Base-by-base conservation (phyloP, 129 eudicot genomes). In the Tanacetum coccineum region DNA sequence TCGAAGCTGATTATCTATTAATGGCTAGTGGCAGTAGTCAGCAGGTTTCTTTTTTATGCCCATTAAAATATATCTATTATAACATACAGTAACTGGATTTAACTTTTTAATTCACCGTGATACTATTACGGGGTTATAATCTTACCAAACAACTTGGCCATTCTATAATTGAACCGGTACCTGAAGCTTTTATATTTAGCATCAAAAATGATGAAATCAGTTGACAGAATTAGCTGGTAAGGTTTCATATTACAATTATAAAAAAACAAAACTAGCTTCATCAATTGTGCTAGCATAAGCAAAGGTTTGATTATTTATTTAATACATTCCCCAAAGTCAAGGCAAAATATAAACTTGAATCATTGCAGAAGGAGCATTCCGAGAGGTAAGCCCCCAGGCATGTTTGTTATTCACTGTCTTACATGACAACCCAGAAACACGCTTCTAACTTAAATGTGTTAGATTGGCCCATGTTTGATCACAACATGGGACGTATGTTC, bases 111-210 rank as follows among this genome's bases (percentile, higher is more conserved):
- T 17, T 10, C 54, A 30, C 60, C 9, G 22, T 73, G 60, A 36
- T 64, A 25, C 42, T 85, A 4, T 73, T 73, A 17, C 83, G 87
- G 98, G 98, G 98, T 15, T 81, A 84, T 65, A 74, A 60, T 78
- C 95, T 93, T 80, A 90, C 96, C 68, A 73, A 71, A 66, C 96
- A 88, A 71, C 95, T 93, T 79, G 98, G 98, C 66, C 98, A 93
- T 84, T 86, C 98, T 56, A 80, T 88, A 55, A 65, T 93, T 45
- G 79, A 84, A 71, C 98, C 96, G 15, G 96, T 93, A 14, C 98
- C 98, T n/a, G n/a, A 22, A 93, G 98, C 82, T 83, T n/a, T n/a
- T n/a, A n/a, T 93, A 79, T 93, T 93, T 81, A 93, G n/a, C 96
- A 60, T 93, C 87, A 93, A 93, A 84, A 82, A 88, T 68, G 94